phyloP scores from a whole-genome alignment of 2,329 filamentous ascomycete species.

The Thelonectria discophora region DNA sequence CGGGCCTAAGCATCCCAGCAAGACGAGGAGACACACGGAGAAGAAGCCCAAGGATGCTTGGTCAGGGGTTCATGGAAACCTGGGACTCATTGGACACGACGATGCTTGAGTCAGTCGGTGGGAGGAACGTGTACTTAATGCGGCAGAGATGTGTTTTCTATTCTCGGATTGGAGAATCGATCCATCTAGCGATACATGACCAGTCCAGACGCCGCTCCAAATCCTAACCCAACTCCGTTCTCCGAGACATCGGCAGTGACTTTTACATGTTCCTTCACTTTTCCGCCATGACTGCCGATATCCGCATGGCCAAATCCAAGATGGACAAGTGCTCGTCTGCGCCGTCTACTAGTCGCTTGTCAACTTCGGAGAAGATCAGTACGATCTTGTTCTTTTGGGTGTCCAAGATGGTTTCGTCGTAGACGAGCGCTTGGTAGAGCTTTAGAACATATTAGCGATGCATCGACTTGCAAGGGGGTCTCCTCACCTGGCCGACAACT shows the following conservation, averaged over 20 bases:
- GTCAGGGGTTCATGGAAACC: conserved; percentile 61
- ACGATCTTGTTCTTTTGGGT: conserved; percentile 91
- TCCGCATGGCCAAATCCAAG: conserved; percentile 82
- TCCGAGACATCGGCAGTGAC: conserved; percentile 14
- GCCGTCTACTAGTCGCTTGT: conserved; percentile 93
- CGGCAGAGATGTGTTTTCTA: conserved; percentile 6
- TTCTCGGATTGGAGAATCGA: conserved; percentile 28
- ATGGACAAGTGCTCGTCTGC: conserved; percentile 94
- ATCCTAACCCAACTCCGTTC: conserved; percentile 39
- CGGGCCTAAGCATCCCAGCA: conserved; percentile 39
- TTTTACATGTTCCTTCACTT: conserved; percentile 39
- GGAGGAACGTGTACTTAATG: conserved; percentile 7
- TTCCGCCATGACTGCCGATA: conserved; percentile 75
- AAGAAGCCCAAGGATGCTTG: conserved; percentile 55
- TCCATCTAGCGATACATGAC: conserved; percentile 30
- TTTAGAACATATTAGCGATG: conserved; percentile 46
- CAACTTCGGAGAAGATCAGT: conserved; percentile 88
- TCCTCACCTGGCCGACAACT: conserved; percentile 77
- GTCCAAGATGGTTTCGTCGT: conserved; percentile 84
- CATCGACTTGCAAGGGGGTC: not conserved
- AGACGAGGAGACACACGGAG: conserved; percentile 39
- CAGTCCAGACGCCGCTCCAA: conserved; percentile 37
- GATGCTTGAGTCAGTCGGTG: conserved; percentile 33
- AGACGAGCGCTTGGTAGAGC: conserved; percentile 84
- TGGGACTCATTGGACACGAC: conserved; percentile 59